Conservation (phyloP, 768 basidiomycete species). For the Dentipellis sp. region DNA sequence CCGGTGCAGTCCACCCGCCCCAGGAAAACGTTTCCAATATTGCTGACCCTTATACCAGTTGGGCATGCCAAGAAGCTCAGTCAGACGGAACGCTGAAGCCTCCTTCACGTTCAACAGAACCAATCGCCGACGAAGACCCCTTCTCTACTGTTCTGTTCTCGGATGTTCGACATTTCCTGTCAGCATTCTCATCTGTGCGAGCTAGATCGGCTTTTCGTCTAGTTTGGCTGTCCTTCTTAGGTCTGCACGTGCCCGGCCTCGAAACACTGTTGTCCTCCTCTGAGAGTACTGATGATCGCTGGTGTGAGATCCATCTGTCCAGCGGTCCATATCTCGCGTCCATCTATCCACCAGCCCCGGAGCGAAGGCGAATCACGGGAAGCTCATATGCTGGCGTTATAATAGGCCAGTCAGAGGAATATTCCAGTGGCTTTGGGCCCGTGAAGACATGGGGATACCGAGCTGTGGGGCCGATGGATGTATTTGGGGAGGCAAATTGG, state of each 20-base stretch:
- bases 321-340: slow-evolving; percentile 35
- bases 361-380: slow-evolving; percentile 28
- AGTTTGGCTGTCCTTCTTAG: slow-evolving; percentile 62
- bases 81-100: slow-evolving; percentile 35
- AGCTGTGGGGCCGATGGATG: slow-evolving; percentile 48
- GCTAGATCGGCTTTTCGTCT: slow-evolving; percentile 53
- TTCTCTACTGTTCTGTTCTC: slow-evolving; percentile 65
- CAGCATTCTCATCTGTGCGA: slow-evolving; percentile 28
- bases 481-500: slow-evolving; percentile 29
- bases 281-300: slow-evolving; percentile 58
- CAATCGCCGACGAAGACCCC: slow-evolving; percentile 48
- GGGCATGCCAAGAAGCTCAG: slow-evolving; percentile 49
- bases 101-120: slow-evolving; percentile 47
- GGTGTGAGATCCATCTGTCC: slow-evolving; percentile 43
- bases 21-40: slow-evolving; percentile 18
- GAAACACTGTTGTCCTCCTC: slow-evolving; percentile 27
- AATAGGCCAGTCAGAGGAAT: slow-evolving; percentile 57
- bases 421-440: slow-evolving; percentile 53
- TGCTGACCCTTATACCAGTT: slow-evolving; percentile 56
- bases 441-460: slow-evolving; percentile 56
- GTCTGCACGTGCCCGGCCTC: slow-evolving; percentile 67
- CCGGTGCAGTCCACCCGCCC: slow-evolving; percentile 6
- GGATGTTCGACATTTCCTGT: slow-evolving; percentile 55
- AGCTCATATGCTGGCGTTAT: slow-evolving; percentile 60
- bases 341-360: slow-evolving; percentile 40